Conservation (phyloP, 2,329 filamentous ascomycete species). For the Geosmithia flava region DNA sequence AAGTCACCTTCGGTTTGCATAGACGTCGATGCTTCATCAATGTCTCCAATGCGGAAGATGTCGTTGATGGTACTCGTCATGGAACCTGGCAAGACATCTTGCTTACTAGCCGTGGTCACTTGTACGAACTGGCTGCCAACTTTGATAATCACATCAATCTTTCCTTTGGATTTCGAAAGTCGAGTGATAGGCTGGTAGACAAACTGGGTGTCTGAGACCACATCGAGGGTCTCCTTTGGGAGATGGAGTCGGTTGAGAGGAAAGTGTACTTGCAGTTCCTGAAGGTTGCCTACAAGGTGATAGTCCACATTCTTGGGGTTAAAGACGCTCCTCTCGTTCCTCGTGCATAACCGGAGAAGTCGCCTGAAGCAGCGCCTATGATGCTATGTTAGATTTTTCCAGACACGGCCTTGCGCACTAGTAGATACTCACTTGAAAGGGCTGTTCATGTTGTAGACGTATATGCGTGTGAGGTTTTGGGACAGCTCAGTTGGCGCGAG, state of each 20-base stretch:
- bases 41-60: constrained; percentile 54
- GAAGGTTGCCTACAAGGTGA: constrained; percentile 50
- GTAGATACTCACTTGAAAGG: constrained; percentile 39
- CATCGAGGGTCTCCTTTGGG: constrained; percentile 58
- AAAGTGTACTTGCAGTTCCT: constrained; percentile 54
- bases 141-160: constrained; percentile 57
- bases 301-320: constrained; percentile 55
- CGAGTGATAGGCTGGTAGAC: constrained; percentile 54
- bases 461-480: constrained; percentile 46
- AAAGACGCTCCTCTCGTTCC: constrained; percentile 47
- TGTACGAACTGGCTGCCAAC: constrained; percentile 59
- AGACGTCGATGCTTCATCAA: constrained; percentile 54
- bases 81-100: constrained; percentile 52
- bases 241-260: constrained; percentile 54
- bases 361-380: constrained; percentile 49
- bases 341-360: constrained; percentile 47
- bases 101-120: constrained; percentile 55
- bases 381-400: background rate
- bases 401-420: background rate
- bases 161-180: constrained; percentile 57
- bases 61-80: constrained; percentile 55
- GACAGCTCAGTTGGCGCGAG: constrained; percentile 50
- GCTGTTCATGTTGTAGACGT: constrained; percentile 65
- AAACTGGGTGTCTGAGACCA: constrained; percentile 53
- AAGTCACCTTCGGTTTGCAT: constrained; percentile 55